Percentiles rank a stretch among this genome's conserved stretches.
Evolutionary conservation across 768 basidiomycete genomes (phyloP).

Genomic region (Auricularia sp.): DNA sequence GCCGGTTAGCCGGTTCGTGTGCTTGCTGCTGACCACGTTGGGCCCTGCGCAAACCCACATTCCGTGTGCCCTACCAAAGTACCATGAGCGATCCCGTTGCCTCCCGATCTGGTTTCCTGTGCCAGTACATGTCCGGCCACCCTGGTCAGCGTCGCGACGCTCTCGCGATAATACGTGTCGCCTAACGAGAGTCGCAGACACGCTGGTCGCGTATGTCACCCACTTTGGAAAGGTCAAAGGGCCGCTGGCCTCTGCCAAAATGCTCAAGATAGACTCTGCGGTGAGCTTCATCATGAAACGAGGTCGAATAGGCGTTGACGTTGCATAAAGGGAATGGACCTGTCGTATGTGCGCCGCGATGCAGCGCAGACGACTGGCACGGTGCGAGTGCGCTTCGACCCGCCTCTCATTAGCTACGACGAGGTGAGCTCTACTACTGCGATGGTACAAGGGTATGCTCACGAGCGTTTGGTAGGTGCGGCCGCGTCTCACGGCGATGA

Average conservation of each 20-base stretch:
- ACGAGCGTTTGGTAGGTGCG: background rate
- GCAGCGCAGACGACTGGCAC: background rate
- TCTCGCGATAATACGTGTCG: too few relatives aligned
- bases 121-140: background rate
- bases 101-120: background rate
- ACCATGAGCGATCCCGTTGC: background rate
- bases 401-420: background rate
- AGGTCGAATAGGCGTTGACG: background rate
- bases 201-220: background rate
- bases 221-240: conserved; percentile 1
- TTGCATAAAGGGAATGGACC: background rate
- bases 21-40: background rate
- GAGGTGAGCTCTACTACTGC: background rate
- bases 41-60: background rate
- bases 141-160: background rate
- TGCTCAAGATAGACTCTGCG: background rate
- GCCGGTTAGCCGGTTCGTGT: background rate
- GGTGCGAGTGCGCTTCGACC: background rate
- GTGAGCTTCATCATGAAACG: background rate
- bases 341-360: background rate
- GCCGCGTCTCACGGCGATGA: background rate
- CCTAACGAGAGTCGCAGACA: background rate
- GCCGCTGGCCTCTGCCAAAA: background rate
- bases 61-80: too few relatives aligned
- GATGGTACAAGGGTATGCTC: background rate